Percentiles rank a stretch among this genome's conserved stretches.
Evolutionary conservation across 306 rosid species (phyloP).

Genomic region (Leucaena leucocephala): DNA sequence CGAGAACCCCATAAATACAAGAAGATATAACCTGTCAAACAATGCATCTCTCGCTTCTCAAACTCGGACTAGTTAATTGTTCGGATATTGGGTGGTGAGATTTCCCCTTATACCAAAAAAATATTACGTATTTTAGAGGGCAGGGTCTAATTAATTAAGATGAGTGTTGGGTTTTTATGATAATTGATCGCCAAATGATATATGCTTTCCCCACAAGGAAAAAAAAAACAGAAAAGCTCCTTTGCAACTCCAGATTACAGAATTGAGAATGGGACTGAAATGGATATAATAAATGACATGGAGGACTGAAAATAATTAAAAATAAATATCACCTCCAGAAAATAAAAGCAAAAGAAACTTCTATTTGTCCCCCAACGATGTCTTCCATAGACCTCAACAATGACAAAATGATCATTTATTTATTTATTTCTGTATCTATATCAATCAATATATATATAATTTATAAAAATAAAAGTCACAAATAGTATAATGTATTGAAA

Average conservation of each 20-base stretch:
- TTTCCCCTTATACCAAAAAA: no score
- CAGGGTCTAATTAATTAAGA: not conserved
- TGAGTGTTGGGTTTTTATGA: not conserved
- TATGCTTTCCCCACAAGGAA: not conserved
- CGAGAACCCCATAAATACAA: no score
- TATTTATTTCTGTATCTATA: no score
- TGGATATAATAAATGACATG: not conserved
- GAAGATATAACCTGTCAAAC: no score
- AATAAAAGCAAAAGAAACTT: not conserved
- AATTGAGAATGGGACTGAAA: not conserved
- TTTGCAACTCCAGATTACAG: not conserved
- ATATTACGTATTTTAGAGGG: no score
- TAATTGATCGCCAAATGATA: not conserved
- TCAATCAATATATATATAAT: no score
- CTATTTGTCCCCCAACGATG: not conserved
- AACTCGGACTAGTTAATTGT: no score
- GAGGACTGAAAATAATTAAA: not conserved
- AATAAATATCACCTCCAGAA: not conserved
- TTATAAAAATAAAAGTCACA: no score
- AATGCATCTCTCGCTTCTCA: no score
- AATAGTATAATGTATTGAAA: no score
- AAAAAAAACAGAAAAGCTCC: no score
- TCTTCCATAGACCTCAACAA: not conserved
- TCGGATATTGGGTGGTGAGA: no score
- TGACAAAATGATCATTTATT: not conserved